Conservation (phyloP, 306 rosid genomes). For the Abrus pulchellus region DNA sequence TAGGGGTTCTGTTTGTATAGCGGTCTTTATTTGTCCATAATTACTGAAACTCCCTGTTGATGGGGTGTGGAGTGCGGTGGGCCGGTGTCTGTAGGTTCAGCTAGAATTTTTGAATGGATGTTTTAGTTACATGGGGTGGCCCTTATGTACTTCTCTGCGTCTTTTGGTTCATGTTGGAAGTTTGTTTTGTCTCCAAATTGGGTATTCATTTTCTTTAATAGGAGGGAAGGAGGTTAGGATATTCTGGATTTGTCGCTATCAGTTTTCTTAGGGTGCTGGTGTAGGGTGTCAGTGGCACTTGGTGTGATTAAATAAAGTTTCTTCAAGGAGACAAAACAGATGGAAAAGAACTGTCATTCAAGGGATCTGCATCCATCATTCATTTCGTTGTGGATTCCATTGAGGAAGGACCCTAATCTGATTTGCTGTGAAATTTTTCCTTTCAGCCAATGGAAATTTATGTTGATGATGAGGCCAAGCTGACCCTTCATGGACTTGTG, state of each 20-base stretch:
- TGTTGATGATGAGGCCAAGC: constrained; percentile 98
- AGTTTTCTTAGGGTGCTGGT: constrained; percentile 46
- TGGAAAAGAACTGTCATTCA: constrained; percentile 76
- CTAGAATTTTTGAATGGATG: constrained; percentile 25
- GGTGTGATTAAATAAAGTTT: constrained; percentile 60
- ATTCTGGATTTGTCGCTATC: constrained; percentile 52
- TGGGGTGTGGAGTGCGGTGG: constrained; percentile 42
- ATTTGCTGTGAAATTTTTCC: constrained; percentile 92
- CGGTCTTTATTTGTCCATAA: constrained; percentile 39
- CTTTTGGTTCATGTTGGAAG: constrained; percentile 37
- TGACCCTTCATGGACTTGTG: constrained; percentile 98
- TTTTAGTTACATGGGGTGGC: constrained; percentile 32
- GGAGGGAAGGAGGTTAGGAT: constrained; percentile 25
- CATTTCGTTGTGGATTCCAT: constrained; percentile 91
- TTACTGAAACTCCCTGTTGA: constrained; percentile 46
- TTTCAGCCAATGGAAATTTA: constrained; percentile 99
- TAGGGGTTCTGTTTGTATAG: constrained; percentile 42
- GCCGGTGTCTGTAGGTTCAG: constrained; percentile 32
- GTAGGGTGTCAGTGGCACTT: constrained; percentile 56
- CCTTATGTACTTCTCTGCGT: constrained; percentile 22
- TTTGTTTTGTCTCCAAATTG: constrained; percentile 33
- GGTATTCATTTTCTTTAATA: not conserved
- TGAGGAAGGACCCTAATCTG: constrained; percentile 90
- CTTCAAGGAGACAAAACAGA: constrained; percentile 74
- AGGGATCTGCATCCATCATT: constrained; percentile 84